A percentile compares a stretch with the other conserved stretches of the same genome.
These are phyloP conservation scores for Magnolia changhungtana DNA, from an alignment of 164 flowering plant genomes.

Conservation along the genomic window DNA sequence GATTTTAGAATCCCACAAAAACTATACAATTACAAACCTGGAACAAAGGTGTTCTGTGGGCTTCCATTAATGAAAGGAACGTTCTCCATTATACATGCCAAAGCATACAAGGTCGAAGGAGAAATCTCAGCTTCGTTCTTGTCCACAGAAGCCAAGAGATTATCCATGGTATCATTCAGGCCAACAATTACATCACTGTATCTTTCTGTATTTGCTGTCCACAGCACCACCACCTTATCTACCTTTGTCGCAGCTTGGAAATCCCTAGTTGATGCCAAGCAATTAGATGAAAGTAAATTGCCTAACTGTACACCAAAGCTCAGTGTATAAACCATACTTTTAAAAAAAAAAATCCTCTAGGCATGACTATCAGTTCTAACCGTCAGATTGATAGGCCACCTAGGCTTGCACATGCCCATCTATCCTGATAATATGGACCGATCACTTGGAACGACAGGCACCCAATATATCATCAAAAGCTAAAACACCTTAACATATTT, in stretches of 20 bases:
- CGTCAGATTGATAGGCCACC: background rate
- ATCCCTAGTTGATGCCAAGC: constrained; percentile 41
- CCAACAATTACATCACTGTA: constrained; percentile 91
- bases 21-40: constrained; percentile 38
- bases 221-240: constrained; percentile 87
- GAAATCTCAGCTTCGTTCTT: constrained; percentile 87
- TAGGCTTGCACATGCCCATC: background rate
- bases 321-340: background rate
- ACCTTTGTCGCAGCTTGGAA: constrained; percentile 84
- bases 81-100: constrained; percentile 82
- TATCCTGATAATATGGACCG: background rate
- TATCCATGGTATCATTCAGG: constrained; percentile 85
- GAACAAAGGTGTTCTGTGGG: constrained; percentile 99
- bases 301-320: background rate
- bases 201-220: constrained; percentile 99
- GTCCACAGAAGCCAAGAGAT: constrained; percentile 74
- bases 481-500: background rate
- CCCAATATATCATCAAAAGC: too few species aligned
- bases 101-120: constrained; percentile 85
- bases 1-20: background rate
- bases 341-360: too few species aligned
- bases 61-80: constrained; percentile 97
- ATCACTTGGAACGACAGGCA: background rate
- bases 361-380: background rate
- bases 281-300: background rate